Evolutionary conservation across 176 grass and related monocot genomes (phyloP).

Genomic region (Juncus inflexus): DNA sequence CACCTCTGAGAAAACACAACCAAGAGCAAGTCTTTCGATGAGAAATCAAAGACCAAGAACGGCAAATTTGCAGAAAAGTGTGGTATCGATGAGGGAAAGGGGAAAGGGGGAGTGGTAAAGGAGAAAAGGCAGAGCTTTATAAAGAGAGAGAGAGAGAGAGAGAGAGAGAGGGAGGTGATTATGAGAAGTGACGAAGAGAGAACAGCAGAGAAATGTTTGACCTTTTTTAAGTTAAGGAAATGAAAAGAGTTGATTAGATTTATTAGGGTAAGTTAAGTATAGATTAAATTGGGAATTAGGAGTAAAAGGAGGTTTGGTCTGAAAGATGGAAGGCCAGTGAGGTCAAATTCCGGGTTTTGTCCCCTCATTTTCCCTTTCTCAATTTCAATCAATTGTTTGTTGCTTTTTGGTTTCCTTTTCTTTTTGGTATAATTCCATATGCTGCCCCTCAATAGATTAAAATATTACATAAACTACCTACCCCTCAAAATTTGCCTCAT

Average conservation of each 20-base stretch:
- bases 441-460: too few relatives aligned
- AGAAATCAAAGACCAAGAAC: conserved; percentile 19
- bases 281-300: conserved; percentile 26
- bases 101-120: conserved; percentile 27
- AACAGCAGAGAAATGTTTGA: conserved; percentile 32
- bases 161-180: background rate
- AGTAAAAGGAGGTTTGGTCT: conserved; percentile 23
- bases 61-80: conserved; percentile 2
- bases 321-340: conserved; percentile 10
- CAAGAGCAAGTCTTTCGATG: conserved; percentile 21
- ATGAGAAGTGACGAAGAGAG: background rate
- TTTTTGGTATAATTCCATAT: too few relatives aligned
- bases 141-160: conserved; percentile 7
- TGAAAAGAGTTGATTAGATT: background rate
- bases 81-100: background rate
- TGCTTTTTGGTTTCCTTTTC: too few relatives aligned
- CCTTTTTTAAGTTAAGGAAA: conserved; percentile 18
- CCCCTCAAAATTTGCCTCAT: too few relatives aligned
- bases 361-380: background rate
- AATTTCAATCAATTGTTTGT: too few relatives aligned
- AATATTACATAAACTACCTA: too few relatives aligned
- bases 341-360: conserved; percentile 16
- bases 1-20: conserved; percentile 2
- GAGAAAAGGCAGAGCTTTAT: conserved; percentile 19
- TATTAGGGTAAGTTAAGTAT: conserved; percentile 10